A percentile compares a stretch with the other conserved stretches of the same genome.
Evolutionary conservation across 2,329 filamentous ascomycete species (phyloP).

Genomic region (Penicillium sp.): DNA sequence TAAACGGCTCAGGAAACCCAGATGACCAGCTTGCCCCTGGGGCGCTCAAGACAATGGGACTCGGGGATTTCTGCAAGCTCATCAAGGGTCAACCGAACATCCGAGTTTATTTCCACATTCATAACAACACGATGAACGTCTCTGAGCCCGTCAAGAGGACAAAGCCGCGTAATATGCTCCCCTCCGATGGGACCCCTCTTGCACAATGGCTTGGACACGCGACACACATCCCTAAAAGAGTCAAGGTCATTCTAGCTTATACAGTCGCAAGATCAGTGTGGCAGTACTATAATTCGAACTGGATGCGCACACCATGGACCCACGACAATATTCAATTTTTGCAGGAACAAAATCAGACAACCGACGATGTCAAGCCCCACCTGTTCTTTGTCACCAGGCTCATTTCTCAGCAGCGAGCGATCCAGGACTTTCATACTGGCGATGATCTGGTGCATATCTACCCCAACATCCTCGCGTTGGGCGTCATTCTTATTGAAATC

Average conservation of each 20-base stretch:
- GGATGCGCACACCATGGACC: slow-evolving; percentile 7
- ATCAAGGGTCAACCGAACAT: background rate
- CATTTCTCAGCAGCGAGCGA: no score
- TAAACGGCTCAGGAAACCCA: no score
- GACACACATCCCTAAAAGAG: background rate
- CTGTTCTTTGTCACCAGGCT: background rate
- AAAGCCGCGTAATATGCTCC: background rate
- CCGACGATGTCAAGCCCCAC: background rate
- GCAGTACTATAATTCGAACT: slow-evolving; percentile 4
- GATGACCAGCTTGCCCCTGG: no score
- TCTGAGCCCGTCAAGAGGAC: background rate
- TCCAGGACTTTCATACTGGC: background rate
- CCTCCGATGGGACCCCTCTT: background rate
- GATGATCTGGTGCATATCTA: slow-evolving; percentile 1
- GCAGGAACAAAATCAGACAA: background rate
- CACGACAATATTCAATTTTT: slow-evolving; percentile 10
- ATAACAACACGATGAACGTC: slow-evolving; percentile 2
- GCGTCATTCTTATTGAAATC: slow-evolving; percentile 5
- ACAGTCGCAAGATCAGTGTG: slow-evolving; percentile 8
- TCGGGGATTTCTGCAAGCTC: slow-evolving; percentile 10
- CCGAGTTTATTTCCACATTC: slow-evolving; percentile 5
- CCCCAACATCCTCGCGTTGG: slow-evolving; percentile 5
- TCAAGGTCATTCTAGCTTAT: background rate
- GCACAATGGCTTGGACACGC: background rate
- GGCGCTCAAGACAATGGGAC: no score